Evolutionary conservation across 1,139 yeast genomes (phyloP).

Genomic region (Taphrina wiesneri): DNA sequence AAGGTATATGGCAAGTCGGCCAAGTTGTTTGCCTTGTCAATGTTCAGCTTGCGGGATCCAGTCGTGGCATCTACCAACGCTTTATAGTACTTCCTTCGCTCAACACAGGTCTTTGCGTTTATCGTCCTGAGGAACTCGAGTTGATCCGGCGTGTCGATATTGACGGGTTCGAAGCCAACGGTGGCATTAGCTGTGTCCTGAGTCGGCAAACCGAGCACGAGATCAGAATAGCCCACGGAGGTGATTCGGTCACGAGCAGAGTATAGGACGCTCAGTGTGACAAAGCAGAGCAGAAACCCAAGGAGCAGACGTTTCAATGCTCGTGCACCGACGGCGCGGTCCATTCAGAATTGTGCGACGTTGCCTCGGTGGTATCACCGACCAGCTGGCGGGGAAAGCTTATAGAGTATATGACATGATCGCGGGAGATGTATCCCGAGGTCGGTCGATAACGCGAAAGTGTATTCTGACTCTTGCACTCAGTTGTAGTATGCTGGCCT

Average conservation of each 20-base stretch:
- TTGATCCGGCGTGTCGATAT: not conserved
- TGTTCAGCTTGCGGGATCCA: not conserved
- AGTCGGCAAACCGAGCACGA: not conserved
- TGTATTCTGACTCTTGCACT: too few relatives aligned
- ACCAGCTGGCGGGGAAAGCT: not conserved
- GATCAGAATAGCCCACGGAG: not conserved
- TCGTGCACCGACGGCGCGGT: not conserved
- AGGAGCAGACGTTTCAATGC: constrained; percentile 1
- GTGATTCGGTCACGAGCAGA: not conserved
- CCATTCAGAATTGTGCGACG: not conserved
- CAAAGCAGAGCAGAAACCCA: not conserved
- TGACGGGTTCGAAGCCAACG: not conserved
- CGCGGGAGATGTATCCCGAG: too few relatives aligned
- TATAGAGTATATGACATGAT: too few relatives aligned
- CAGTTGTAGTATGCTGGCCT: too few relatives aligned
- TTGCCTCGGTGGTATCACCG: not conserved
- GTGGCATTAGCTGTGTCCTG: not conserved
- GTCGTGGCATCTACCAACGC: not conserved
- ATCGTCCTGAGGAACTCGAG: not conserved
- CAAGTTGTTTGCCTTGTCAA: not conserved
- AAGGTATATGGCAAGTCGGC: not conserved
- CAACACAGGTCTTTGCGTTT: not conserved
- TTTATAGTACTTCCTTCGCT: constrained; percentile 1
- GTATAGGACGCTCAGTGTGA: constrained; percentile 1
- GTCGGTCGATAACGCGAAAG: too few relatives aligned